Evolutionary conservation across 352 stramenopile species (phyloP).

Genomic region (Phytopythium kandeliae): DNA sequence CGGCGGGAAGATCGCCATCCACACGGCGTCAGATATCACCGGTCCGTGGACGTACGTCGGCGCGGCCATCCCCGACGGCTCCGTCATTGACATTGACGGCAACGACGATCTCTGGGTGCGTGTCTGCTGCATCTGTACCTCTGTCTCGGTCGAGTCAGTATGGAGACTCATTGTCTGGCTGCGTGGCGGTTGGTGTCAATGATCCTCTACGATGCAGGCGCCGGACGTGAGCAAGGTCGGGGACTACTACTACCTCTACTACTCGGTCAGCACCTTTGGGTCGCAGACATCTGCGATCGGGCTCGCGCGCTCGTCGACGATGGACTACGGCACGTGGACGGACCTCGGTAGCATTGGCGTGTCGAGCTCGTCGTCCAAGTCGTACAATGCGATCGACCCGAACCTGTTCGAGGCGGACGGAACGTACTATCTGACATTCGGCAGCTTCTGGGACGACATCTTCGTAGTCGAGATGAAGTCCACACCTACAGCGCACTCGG

Average conservation of each 20-base stretch:
- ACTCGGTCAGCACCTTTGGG: constrained; percentile 45
- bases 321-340: constrained; percentile 24
- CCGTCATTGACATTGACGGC: constrained; percentile 36
- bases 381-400: constrained; percentile 52
- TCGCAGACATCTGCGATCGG: constrained; percentile 40
- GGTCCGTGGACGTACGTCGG: constrained; percentile 22
- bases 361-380: constrained; percentile 22
- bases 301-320: constrained; percentile 33
- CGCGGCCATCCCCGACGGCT: constrained; percentile 24
- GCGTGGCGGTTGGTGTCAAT: no score
- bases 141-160: no score
- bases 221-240: constrained; percentile 40
- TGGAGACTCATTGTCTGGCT: no score
- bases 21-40: constrained; percentile 16
- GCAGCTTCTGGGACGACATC: constrained; percentile 36
- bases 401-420: constrained; percentile 29
- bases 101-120: constrained; percentile 39
- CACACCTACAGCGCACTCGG: constrained; percentile 7
- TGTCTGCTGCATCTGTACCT: constrained; percentile 7
- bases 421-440: constrained; percentile 41
- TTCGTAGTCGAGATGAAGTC: constrained; percentile 17
- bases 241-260: constrained; percentile 53
- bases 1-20: constrained; percentile 17
- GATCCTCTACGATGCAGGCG: no score
- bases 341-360: constrained; percentile 19